These are phyloP conservation scores for Ophiocordyceps sinensis DNA, from an alignment of 2,329 filamentous ascomycete species.

Conservation along the genomic window DNA sequence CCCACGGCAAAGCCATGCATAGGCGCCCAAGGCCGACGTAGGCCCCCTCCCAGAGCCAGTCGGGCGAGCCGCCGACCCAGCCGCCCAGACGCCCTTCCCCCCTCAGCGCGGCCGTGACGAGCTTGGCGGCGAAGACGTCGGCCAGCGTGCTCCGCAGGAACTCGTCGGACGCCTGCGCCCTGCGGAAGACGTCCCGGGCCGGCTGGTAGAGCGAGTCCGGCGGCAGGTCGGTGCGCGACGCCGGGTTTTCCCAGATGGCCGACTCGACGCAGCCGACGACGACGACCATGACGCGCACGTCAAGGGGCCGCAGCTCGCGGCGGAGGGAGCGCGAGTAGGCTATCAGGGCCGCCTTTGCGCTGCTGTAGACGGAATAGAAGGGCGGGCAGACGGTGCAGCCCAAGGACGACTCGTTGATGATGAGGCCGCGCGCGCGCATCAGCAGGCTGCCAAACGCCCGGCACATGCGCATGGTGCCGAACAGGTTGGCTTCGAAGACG, in stretches of 20 bases:
- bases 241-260: conserved; percentile 28
- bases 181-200: conserved; percentile 23
- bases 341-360: conserved; percentile 39
- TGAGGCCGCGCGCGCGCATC: conserved; percentile 32
- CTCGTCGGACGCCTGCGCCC: neutral
- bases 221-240: conserved; percentile 23
- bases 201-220: conserved; percentile 31
- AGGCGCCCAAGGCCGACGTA: neutral
- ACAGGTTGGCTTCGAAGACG: conserved; percentile 43
- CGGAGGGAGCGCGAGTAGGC: conserved; percentile 38
- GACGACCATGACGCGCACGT: conserved; percentile 41
- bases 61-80: neutral
- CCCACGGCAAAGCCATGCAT: neutral
- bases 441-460: conserved; percentile 34
- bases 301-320: conserved; percentile 36
- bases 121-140: neutral
- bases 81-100: neutral
- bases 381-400: conserved; percentile 35
- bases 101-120: neutral
- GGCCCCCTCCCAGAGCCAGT: neutral
- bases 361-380: conserved; percentile 38
- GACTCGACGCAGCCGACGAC: conserved; percentile 39
- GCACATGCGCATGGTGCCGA: conserved; percentile 41
- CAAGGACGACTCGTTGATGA: conserved; percentile 40
- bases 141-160: neutral